Conservation (phyloP, 305 asterid species). For the Fraxinus dipetala region DNA sequence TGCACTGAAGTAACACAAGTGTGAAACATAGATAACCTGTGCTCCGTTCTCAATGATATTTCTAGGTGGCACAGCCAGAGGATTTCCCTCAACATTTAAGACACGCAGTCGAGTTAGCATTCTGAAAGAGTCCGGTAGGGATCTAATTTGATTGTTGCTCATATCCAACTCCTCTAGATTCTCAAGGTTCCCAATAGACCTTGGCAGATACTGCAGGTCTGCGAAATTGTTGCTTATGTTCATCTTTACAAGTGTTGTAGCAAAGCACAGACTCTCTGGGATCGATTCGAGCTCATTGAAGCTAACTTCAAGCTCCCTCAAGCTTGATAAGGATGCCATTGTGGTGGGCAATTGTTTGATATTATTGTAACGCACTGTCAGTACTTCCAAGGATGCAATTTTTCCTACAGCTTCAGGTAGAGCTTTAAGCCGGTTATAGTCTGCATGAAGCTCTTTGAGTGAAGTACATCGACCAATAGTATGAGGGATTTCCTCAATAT, state of each 20-base stretch:
- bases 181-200: constrained; percentile 94
- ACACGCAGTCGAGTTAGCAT: constrained; percentile 59
- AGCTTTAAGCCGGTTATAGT: constrained; percentile 84
- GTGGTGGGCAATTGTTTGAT: constrained; percentile 82
- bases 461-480: constrained; percentile 75
- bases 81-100: constrained; percentile 85
- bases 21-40: constrained; percentile 45
- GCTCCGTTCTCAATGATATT: constrained; percentile 64
- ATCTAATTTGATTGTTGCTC: constrained; percentile 83
- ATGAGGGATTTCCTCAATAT: constrained; percentile 88
- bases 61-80: constrained; percentile 66
- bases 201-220: constrained; percentile 66
- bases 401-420: constrained; percentile 90
- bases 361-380: constrained; percentile 81
- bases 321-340: constrained; percentile 62
- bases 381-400: constrained; percentile 63
- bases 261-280: constrained; percentile 97
- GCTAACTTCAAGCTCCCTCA: constrained; percentile 76
- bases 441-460: constrained; percentile 69
- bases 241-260: constrained; percentile 74
- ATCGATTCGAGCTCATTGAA: constrained; percentile 86
- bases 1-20: not conserved
- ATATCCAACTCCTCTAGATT: constrained; percentile 83
- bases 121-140: constrained; percentile 85
- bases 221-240: constrained; percentile 95